Conservation (phyloP, 176 grass and related monocot genomes). For the Hordeum vulgare region MorexV3_pseudomolecules_assembly NC_058524.1:515636140-515636639, state of each 20-base stretch:
- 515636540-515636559: slow-evolving; percentile 10
- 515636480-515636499: slow-evolving; percentile 39
- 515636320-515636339: not conserved
- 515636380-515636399: not conserved
- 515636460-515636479: not conserved
- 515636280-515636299: slow-evolving; percentile 39
- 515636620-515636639: slow-evolving; percentile 14
- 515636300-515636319: slow-evolving; percentile 7
- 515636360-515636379: not conserved
- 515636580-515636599: slow-evolving; percentile 10
- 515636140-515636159: slow-evolving; percentile 92
- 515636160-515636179: slow-evolving; percentile 80
- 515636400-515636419: not conserved
- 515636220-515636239: slow-evolving; percentile 77
- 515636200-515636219: slow-evolving; percentile 84
- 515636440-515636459: not conserved
- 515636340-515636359: not conserved
- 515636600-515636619: slow-evolving; percentile 27
- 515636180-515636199: slow-evolving; percentile 83
- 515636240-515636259: slow-evolving; percentile 80
- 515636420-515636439: slow-evolving; percentile 40
- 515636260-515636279: slow-evolving; percentile 63
- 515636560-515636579: not conserved
- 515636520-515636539: not conserved
- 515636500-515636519: slow-evolving; percentile 20